These are phyloP conservation scores for Mycotypha africana DNA, from an alignment of 371 early-diverging fungal genomes.

Conservation along the genomic window DNA sequence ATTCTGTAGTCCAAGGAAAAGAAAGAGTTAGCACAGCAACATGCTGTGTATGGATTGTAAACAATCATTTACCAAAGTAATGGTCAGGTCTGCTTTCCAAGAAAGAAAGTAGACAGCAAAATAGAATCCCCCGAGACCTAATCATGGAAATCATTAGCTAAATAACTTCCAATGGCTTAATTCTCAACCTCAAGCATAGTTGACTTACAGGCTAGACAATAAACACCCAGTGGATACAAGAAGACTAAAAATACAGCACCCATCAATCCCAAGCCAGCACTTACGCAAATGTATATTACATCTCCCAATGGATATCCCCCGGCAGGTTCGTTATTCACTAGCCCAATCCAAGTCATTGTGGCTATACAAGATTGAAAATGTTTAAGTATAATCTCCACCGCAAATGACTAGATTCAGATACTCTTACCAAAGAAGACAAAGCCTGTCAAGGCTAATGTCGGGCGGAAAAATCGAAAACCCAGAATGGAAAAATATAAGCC, in stretches of 20 bases:
- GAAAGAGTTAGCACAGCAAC: no score
- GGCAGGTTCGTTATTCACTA: conserved; percentile 43
- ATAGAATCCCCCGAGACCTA: conserved; percentile 33
- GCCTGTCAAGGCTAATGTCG: conserved; percentile 37
- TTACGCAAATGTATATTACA: conserved; percentile 38
- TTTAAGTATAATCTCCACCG: no score
- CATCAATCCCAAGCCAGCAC: conserved; percentile 34
- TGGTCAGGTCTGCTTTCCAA: conserved; percentile 38
- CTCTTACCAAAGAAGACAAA: conserved; percentile 44
- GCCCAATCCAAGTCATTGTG: conserved; percentile 43
- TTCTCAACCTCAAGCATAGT: no score
- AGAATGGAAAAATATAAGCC: conserved; percentile 36
- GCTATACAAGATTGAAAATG: conserved; percentile 15
- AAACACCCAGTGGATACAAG: conserved; percentile 20
- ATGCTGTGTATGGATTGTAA: no score
- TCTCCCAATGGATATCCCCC: conserved; percentile 34
- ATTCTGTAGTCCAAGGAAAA: conserved; percentile 17
- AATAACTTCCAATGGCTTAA: no score
- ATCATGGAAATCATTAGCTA: no score
- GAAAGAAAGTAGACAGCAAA: conserved; percentile 42
- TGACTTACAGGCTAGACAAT: conserved; percentile 14
- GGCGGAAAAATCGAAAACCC: conserved; percentile 39
- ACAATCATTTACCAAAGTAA: conserved; percentile 30
- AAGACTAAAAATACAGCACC: conserved; percentile 30
- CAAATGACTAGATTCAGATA: no score